Percentiles rank a stretch among this genome's conserved stretches.
Evolutionary conservation across 192 early-diverging fungal species (phyloP).

Genomic region (Backusella tuberculispora): DNA sequence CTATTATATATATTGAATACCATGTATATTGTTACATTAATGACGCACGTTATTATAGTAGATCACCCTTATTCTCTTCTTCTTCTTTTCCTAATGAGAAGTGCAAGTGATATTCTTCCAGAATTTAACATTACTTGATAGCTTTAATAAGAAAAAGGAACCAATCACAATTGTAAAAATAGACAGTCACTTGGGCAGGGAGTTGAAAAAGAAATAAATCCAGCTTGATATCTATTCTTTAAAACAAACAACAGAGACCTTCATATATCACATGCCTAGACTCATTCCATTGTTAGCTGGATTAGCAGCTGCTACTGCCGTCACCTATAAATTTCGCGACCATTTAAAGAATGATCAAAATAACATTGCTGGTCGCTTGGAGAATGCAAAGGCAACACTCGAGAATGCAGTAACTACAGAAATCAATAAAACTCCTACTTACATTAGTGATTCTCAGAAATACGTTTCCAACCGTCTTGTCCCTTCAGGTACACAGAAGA

Average conservation of each 20-base stretch:
- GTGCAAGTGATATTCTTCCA: not conserved
- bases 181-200: constrained; percentile 14
- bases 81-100: not conserved
- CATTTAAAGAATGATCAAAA: constrained; percentile 1
- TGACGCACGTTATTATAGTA: not conserved
- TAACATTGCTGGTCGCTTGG: not conserved
- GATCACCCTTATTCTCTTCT: not conserved
- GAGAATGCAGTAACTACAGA: constrained; percentile 14
- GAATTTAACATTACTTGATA: not conserved
- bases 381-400: constrained; percentile 14
- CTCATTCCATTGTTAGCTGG: constrained; percentile 19
- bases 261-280: constrained; percentile 19
- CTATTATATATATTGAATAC: not conserved
- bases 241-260: not conserved
- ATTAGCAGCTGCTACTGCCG: constrained; percentile 12
- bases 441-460: constrained; percentile 16
- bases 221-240: not conserved
- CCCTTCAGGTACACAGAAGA: constrained; percentile 15
- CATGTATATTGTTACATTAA: not conserved
- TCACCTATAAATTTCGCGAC: constrained; percentile 13
- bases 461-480: constrained; percentile 13
- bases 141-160: not conserved
- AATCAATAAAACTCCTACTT: not conserved
- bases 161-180: not conserved
- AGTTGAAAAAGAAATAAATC: not conserved